Base-by-base conservation (phyloP, 495 filamentous ascomycete species). In the Penicillium flavigenum region DNA sequence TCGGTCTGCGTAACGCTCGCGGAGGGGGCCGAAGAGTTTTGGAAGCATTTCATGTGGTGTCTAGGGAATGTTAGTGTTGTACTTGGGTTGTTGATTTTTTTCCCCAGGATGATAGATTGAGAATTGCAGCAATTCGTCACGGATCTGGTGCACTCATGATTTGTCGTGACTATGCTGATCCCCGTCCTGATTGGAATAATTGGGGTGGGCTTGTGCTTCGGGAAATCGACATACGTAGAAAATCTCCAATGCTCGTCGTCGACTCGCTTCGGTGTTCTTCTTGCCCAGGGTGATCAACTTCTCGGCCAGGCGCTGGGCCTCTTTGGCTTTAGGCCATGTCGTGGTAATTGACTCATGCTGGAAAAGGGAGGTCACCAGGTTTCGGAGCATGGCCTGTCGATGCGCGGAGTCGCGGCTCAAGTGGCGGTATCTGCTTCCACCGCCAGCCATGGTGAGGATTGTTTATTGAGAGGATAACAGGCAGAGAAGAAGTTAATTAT, bases 241-340 rank as follows among this genome's bases (percentile, higher is more conserved):
- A 66, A 90, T 91, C 44, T 80, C 80, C 60, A 86, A 67, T 12
- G 89, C 91, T 50, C 79, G 81, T 63, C 81, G 73, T 65, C 82
- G 78, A 48, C 85, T 83, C 2, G 88, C 86, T 60, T 92, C 86
- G 22, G 91, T 91, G 72, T 96, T 90, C 76, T 85, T 85, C 81
- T 98, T 98, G 39, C 86, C 93, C 58, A 96, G 74, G 10, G 93
- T 96, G 62, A 98, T 91, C 57, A 96, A 80, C 78, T 92, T 91
- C 67, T 98, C 94, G 38, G 94, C 94, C 27, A 97, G 71, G 1
- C 88, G 82, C 73, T 98, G 94, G 44, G 94, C 89, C 77, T 98
- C 94, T 73, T 98, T 98, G 31, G 94, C 94, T 77, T 97, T 98
- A 70, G 84, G 84, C 85, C 88, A 97, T 76, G 94, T 96, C 26